Evolutionary conservation across 352 stramenopile genomes (phyloP).

Genomic region (Globisporangium spinosum): DNA sequence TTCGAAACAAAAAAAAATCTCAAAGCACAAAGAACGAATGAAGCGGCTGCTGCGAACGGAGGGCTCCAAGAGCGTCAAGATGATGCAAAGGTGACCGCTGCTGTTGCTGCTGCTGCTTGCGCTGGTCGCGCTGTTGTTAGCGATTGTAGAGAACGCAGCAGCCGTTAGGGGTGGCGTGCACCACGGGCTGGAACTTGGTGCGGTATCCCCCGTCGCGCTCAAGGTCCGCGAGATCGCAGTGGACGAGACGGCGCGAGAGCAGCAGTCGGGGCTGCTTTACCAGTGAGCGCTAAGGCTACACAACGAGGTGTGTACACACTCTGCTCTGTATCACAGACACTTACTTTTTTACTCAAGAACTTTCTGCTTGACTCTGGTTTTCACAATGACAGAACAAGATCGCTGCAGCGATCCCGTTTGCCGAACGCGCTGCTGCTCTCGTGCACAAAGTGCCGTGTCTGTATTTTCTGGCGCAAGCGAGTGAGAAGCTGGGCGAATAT

Average conservation of each 20-base stretch:
- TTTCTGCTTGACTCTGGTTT: neutral
- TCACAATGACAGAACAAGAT: slow-evolving; percentile 6
- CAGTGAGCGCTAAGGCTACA: neutral
- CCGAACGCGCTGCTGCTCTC: neutral
- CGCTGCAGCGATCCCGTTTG: slow-evolving; percentile 2
- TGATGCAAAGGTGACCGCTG: neutral
- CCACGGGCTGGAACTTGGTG: neutral
- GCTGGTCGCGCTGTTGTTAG: neutral
- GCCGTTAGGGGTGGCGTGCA: neutral
- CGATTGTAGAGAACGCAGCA: neutral
- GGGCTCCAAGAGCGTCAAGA: neutral
- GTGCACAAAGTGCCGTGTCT: slow-evolving; percentile 1
- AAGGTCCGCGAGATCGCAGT: neutral
- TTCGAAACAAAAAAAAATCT: neutral
- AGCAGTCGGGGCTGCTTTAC: neutral
- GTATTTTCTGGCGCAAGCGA: slow-evolving; percentile 13
- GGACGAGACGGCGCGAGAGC: neutral
- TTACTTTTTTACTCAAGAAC: neutral
- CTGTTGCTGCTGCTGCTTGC: neutral
- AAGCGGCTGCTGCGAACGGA: neutral
- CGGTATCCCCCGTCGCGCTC: neutral
- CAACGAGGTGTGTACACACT: neutral
- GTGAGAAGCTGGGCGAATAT: neutral
- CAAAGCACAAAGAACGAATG: neutral
- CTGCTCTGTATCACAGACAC: neutral